phyloP scores from a whole-genome alignment of 179 eudicot species.

The Beta corolliflora region DNA sequence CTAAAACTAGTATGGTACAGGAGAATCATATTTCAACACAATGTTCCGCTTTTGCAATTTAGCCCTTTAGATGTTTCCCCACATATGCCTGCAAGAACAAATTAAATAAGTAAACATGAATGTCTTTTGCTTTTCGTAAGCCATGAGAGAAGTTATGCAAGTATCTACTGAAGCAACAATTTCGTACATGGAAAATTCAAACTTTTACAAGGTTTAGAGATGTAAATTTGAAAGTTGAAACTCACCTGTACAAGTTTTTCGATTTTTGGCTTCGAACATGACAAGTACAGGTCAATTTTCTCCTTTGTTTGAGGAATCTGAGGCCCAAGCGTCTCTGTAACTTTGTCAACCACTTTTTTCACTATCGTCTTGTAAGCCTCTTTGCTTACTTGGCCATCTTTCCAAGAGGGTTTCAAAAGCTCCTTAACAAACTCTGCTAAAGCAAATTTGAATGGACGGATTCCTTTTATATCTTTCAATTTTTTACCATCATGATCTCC shows the following conservation, averaged over 20 bases:
- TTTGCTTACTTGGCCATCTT: slow-evolving; percentile 79
- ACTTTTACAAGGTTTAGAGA: neutral
- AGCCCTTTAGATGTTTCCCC: slow-evolving; percentile 50
- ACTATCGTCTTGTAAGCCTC: slow-evolving; percentile 78
- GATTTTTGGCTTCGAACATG: slow-evolving; percentile 66
- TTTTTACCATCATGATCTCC: slow-evolving; percentile 50
- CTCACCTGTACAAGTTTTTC: slow-evolving; percentile 87
- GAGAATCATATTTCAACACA: slow-evolving; percentile 7
- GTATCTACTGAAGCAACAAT: neutral
- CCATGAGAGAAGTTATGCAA: neutral
- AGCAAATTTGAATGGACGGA: slow-evolving; percentile 72
- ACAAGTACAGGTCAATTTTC: slow-evolving; percentile 69
- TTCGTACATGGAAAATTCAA: neutral
- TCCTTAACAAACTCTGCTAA: slow-evolving; percentile 85
- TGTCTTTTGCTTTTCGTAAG: neutral
- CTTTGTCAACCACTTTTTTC: slow-evolving; percentile 88
- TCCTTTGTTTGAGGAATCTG: slow-evolving; percentile 77
- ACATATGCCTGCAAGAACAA: slow-evolving; percentile 60
- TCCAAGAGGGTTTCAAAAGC: slow-evolving; percentile 83
- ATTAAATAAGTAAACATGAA: neutral
- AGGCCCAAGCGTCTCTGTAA: slow-evolving; percentile 55
- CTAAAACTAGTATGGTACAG: slow-evolving; percentile 38
- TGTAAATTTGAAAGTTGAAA: neutral
- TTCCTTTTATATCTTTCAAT: slow-evolving; percentile 62
- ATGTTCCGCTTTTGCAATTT: slow-evolving; percentile 9